Evolutionary conservation across 163 green algal species (phyloP), one percentile per base, ranked within the genome.

Genomic region (Scenedesmus sp.): DNA sequence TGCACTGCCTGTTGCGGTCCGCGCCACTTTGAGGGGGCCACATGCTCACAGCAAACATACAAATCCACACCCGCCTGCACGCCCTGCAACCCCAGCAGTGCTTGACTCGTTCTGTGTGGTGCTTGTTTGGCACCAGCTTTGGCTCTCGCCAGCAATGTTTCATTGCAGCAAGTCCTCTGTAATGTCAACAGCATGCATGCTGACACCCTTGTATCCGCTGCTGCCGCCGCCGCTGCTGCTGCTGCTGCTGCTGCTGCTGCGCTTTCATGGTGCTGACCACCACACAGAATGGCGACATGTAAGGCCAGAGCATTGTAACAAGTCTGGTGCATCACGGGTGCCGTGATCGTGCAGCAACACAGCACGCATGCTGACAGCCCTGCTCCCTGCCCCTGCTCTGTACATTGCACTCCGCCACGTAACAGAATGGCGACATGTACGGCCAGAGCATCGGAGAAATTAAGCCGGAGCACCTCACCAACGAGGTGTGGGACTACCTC

Each of bases 401-500:
- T 13, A 64, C 5, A 46, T 46, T 46, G 0, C 34, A 46, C 34
- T 46, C 34, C 34, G 34, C 34, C 34, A 46, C 34, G 34, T 46
- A 6, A 55, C 74, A 99, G 95, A 88, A 94, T 16, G 97, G 97
- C n/a, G 96, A 99, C 94, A 98, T 99, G 95, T 99, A 99, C 91
- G 98, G 98, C 67, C 92, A 96, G 81, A 82, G 82, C 1, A 74
- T 62, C 23, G 77, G 92, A 18, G 77, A 76, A 13, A 96, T 98
- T 67, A 73, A 88, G 67, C 92, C 98, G 0, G 94, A 98, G 91
- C 90, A 98, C 88, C 81, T 99, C 57, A 99, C 97, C 5, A 88
- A 96, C 76, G 97, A 97, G 91, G 96, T 99, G 34, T 99, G 97
- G 97, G 97, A 99, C 92, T 96, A 96, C 94, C 94, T 99, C n/a